phyloP scores from a whole-genome alignment of 805 yeast genomes.

The Citeromyces nyonsensis region DNA sequence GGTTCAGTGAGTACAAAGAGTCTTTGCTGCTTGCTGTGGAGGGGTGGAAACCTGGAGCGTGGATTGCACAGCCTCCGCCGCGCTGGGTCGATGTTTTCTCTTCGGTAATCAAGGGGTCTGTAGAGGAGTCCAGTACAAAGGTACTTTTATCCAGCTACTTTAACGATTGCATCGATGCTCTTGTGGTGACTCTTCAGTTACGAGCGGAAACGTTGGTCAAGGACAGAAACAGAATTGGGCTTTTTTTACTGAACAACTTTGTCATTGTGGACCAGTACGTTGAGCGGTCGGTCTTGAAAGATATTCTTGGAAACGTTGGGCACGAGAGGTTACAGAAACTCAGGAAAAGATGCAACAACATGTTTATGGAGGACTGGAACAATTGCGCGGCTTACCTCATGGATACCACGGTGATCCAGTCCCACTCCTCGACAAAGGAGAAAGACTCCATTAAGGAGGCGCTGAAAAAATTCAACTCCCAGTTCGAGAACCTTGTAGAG shows the following conservation, averaged over 20 bases:
- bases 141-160: slow-evolving; percentile 49
- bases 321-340: slow-evolving; percentile 47
- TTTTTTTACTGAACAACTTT: slow-evolving; percentile 53
- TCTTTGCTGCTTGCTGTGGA: slow-evolving; percentile 35
- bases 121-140: slow-evolving; percentile 23
- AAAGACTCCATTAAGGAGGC: slow-evolving; percentile 74
- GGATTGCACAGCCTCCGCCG: slow-evolving; percentile 54
- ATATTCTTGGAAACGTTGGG: slow-evolving; percentile 44
- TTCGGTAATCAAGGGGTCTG: slow-evolving; percentile 23
- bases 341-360: slow-evolving; percentile 57
- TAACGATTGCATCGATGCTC: slow-evolving; percentile 67
- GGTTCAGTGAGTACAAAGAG: slow-evolving; percentile 43
- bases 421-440: slow-evolving; percentile 39
- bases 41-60: slow-evolving; percentile 37
- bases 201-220: slow-evolving; percentile 25
- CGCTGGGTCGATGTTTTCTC: slow-evolving; percentile 33
- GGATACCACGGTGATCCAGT: slow-evolving; percentile 59
- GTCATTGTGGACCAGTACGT: slow-evolving; percentile 63
- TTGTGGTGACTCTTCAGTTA: slow-evolving; percentile 49
- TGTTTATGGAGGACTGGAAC: slow-evolving; percentile 71
- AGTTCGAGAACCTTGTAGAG: slow-evolving; percentile 63
- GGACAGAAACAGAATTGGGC: slow-evolving; percentile 43
- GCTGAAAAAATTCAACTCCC: slow-evolving; percentile 66
- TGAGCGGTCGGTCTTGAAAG: slow-evolving; percentile 38
- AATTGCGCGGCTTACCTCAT: slow-evolving; percentile 60